These are phyloP conservation scores for Sideroxylon spinosum DNA, from an alignment of 179 eudicot genomes.

Conservation along the genomic window DNA sequence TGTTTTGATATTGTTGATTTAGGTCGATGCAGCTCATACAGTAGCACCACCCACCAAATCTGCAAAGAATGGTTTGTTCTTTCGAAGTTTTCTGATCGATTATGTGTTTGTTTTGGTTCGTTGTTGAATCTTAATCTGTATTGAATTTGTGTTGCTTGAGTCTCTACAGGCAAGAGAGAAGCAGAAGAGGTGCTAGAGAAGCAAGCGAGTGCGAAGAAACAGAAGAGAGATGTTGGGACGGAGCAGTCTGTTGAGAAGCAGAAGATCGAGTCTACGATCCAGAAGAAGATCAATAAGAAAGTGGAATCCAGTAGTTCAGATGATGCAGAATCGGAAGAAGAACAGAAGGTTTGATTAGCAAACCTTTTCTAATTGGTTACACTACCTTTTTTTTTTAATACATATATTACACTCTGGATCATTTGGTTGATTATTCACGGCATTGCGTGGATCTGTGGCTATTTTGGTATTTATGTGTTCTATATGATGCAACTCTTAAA, in stretches of 20 bases:
- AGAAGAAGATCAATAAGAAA: conserved; percentile 26
- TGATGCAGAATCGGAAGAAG: conserved; percentile 50
- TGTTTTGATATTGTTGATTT: conserved; percentile 8
- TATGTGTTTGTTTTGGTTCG: not conserved
- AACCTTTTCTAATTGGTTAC: not conserved
- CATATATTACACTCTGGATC: not conserved
- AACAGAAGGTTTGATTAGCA: conserved; percentile 36
- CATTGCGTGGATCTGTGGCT: too few species aligned
- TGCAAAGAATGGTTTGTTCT: conserved; percentile 43
- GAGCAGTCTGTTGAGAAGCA: conserved; percentile 27
- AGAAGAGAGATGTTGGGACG: conserved; percentile 37
- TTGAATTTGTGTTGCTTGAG: not conserved
- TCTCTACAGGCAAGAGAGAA: conserved; percentile 56
- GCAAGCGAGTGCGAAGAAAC: conserved; percentile 47
- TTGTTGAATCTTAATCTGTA: not conserved
- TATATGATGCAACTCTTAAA: not conserved
- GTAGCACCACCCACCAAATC: conserved; percentile 33
- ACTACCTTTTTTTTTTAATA: too few species aligned
- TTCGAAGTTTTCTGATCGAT: not conserved
- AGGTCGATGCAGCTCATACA: conserved; percentile 55
- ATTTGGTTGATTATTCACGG: not conserved
- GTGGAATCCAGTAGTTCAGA: conserved; percentile 39
- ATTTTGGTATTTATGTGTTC: not conserved
- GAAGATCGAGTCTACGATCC: conserved; percentile 24
- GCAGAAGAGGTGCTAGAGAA: conserved; percentile 55